Conservation (phyloP, 805 yeast species). For the Sungouiella blattae region DNA sequence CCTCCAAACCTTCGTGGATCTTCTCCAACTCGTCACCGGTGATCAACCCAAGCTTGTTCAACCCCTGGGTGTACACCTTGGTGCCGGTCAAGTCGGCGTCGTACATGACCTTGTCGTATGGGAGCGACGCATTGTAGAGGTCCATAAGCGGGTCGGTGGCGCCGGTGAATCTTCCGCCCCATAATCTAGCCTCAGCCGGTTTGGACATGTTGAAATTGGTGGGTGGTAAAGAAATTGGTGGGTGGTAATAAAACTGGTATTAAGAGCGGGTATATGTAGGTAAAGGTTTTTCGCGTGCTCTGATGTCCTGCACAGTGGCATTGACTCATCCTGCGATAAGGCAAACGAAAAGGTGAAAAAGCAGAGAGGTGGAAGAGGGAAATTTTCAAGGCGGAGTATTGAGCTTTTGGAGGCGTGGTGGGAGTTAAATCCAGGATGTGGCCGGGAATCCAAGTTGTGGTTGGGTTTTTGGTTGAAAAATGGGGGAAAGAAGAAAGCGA, state of each 20-base stretch:
- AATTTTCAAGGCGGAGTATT: too few species aligned
- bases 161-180: constrained; percentile 99
- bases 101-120: constrained; percentile 94
- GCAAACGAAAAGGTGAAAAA: too few species aligned
- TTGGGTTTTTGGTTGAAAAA: too few species aligned
- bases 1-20: constrained; percentile 78
- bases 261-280: too few species aligned
- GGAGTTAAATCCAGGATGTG: too few species aligned
- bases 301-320: too few species aligned
- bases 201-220: constrained; percentile 15
- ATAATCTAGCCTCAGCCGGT: constrained; percentile 69
- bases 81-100: constrained; percentile 94
- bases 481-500: too few species aligned
- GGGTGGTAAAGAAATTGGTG: background rate
- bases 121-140: constrained; percentile 91
- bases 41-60: constrained; percentile 72
- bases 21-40: constrained; percentile 68
- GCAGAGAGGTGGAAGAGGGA: too few species aligned
- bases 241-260: background rate
- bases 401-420: too few species aligned
- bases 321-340: too few species aligned
- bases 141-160: constrained; percentile 98
- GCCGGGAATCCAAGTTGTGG: too few species aligned
- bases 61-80: constrained; percentile 84
- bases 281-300: too few species aligned